These are phyloP conservation scores for Neohortaea acidophila DNA, from an alignment of 495 filamentous ascomycete genomes.

Conservation along the genomic window DNA sequence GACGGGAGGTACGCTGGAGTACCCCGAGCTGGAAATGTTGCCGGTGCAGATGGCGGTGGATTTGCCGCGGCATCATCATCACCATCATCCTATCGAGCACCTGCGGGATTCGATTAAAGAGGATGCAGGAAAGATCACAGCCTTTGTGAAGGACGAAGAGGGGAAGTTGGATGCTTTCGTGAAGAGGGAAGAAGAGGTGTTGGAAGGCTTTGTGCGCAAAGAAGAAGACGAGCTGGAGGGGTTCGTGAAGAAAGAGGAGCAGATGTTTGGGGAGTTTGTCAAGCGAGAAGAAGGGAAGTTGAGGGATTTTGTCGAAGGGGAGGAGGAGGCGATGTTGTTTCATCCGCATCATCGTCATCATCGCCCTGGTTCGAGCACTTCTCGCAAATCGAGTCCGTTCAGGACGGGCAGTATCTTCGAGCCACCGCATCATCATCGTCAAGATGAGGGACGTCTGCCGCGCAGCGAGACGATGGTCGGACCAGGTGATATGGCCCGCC, in stretches of 20 bases:
- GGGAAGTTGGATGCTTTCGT: background rate
- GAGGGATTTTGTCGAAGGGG: background rate
- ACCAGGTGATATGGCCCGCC: no score
- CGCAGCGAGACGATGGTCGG: constrained; percentile 1
- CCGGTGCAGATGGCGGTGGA: constrained; percentile 9
- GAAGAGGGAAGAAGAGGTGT: background rate
- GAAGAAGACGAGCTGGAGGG: constrained; percentile 3
- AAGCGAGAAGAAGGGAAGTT: background rate
- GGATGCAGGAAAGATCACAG: constrained; percentile 7
- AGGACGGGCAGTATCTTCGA: constrained; percentile 4
- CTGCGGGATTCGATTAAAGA: constrained; percentile 5
- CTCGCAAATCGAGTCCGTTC: constrained; percentile 3
- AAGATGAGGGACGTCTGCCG: background rate
- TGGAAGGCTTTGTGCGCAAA: constrained; percentile 1
- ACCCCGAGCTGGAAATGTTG: constrained; percentile 22
- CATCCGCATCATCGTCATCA: background rate
- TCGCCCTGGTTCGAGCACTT: background rate
- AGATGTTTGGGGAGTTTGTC: background rate
- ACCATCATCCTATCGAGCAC: background rate
- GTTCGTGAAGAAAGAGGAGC: constrained; percentile 3
- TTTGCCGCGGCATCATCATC: constrained; percentile 5
- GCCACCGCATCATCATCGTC: background rate
- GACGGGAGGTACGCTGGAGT: constrained; percentile 16
- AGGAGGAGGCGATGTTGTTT: constrained; percentile 1
- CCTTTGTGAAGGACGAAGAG: constrained; percentile 2